Evolutionary conservation across 2,329 filamentous ascomycete species (phyloP).

Genomic region (Dryadomyces quercivorus): DNA sequence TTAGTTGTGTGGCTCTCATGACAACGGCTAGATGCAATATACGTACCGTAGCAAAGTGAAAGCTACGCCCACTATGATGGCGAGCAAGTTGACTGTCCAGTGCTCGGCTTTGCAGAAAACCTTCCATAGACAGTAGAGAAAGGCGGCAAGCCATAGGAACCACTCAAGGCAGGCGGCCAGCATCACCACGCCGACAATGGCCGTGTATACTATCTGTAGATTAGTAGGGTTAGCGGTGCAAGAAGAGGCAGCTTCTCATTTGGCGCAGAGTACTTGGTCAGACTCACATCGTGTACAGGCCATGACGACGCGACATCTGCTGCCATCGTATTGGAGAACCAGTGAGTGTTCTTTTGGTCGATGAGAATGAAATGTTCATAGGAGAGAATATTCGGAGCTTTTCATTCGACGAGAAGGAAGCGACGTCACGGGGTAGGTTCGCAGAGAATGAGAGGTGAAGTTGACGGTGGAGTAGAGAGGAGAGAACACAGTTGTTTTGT

Average conservation of each 20-base stretch:
- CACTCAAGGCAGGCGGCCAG: constrained; percentile 79
- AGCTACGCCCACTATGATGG: constrained; percentile 55
- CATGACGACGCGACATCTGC: constrained; percentile 29
- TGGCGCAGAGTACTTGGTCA: no score
- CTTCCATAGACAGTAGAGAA: constrained; percentile 81
- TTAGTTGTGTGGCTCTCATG: background rate
- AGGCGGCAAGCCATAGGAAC: constrained; percentile 90
- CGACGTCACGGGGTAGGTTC: no score
- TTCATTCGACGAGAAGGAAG: no score
- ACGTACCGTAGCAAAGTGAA: constrained; percentile 67
- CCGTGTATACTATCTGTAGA: constrained; percentile 67
- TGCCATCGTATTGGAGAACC: constrained; percentile 23
- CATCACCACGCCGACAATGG: constrained; percentile 72
- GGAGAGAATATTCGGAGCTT: no score
- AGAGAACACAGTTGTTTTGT: no score
- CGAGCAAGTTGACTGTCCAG: constrained; percentile 68
- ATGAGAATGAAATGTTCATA: background rate
- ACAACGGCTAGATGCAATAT: background rate
- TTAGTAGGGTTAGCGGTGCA: background rate
- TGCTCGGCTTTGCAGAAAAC: constrained; percentile 83
- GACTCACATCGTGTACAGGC: constrained; percentile 36
- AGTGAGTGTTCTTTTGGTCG: background rate
- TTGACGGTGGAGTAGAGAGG: no score
- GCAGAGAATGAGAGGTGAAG: no score
- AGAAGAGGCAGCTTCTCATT: background rate